These are phyloP conservation scores for Hericium erinaceus DNA, from an alignment of 768 basidiomycete genomes.

Conservation along the genomic window DNA sequence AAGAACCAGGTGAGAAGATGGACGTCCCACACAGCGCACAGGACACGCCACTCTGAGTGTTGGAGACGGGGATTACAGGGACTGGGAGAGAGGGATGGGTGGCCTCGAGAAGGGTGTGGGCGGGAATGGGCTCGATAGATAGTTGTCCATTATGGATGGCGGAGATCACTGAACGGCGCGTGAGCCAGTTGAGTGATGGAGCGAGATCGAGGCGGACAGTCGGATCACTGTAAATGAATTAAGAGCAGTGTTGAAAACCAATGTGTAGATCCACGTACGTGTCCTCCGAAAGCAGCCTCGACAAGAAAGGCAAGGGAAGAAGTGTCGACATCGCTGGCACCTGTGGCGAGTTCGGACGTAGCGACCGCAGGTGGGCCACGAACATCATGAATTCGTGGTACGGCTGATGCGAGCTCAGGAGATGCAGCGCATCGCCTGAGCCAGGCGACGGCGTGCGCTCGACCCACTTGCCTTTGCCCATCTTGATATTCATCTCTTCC, in stretches of 20 bases:
- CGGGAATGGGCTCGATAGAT: slow-evolving; percentile 77
- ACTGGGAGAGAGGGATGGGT: slow-evolving; percentile 22
- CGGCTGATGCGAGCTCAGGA: slow-evolving; percentile 62
- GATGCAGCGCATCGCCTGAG: slow-evolving; percentile 25
- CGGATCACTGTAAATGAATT: slow-evolving; percentile 56
- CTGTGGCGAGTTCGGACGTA: slow-evolving; percentile 52
- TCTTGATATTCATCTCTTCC: slow-evolving; percentile 36
- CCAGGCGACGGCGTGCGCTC: slow-evolving; percentile 28
- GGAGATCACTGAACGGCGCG: slow-evolving; percentile 68
- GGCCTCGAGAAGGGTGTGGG: slow-evolving; percentile 49
- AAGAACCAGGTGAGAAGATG: slow-evolving; percentile 31
- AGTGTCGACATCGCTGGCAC: slow-evolving; percentile 67
- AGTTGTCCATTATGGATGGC: slow-evolving; percentile 87
- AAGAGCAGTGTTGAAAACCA: slow-evolving; percentile 11
- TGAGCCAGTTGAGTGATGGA: slow-evolving; percentile 90
- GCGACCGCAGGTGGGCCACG: slow-evolving; percentile 61
- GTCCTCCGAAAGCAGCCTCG: slow-evolving; percentile 71
- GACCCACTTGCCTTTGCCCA: slow-evolving; percentile 67
- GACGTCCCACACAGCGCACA: slow-evolving; percentile 75
- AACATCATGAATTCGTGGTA: slow-evolving; percentile 78
- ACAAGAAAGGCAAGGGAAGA: slow-evolving; percentile 69
- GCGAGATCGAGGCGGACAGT: slow-evolving; percentile 90
- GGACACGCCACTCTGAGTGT: slow-evolving; percentile 41
- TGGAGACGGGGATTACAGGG: slow-evolving; percentile 32
- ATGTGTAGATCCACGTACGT: slow-evolving; percentile 51